Evolutionary conservation across 768 basidiomycete species (phyloP), one percentile per base, ranked within the genome.

Genomic region (Lepiota venenata): DNA sequence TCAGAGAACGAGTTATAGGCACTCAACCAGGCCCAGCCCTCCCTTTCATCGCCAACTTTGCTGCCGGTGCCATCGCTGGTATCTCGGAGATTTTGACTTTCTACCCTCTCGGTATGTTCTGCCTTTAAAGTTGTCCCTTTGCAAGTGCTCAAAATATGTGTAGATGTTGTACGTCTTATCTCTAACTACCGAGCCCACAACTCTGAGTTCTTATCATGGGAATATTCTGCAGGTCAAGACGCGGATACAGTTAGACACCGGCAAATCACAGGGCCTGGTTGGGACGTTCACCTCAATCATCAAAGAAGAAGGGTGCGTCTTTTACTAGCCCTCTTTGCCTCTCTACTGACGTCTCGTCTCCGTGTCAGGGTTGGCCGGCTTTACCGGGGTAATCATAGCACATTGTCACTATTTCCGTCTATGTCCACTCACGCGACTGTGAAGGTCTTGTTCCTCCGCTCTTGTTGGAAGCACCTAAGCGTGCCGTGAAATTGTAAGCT

Each of bases 51-150:
- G 90, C 93, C 58, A 97, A 91, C 64, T 98, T 99, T 65, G 81
- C 87, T 1, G 94, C 96, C 0, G 97, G 97, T 43, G 97, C 96
- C 4, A 94, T 98, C 62, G 97, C 97, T 58, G 96, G 96, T 53
- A 83, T 91, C 58, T 87, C 88, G 3, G 85, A 88, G 66, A 88
- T 89, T 58, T 70, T 89, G 56, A 89, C 89, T 3, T 91, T 94
- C 66, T 95, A 93, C 61, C 92, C 93, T 55, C 85, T 95, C 58
- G 93, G 91, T 93, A 64, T 63, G 85, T 65, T 47, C 20, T 35
- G 11, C 18, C 51, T 48, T 60, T 47, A 36, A 9, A 47, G 22
- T 25, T 36, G 36, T n/a, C 44, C 41, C 27, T 47, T 58, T 9
- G 16, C 15, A 25, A 16, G 27, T 29, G 43, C 20, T 55, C n/a